Conservation (phyloP, 2,329 filamentous ascomycete species). For the Phaeosphaeriaceae sp. region DNA sequence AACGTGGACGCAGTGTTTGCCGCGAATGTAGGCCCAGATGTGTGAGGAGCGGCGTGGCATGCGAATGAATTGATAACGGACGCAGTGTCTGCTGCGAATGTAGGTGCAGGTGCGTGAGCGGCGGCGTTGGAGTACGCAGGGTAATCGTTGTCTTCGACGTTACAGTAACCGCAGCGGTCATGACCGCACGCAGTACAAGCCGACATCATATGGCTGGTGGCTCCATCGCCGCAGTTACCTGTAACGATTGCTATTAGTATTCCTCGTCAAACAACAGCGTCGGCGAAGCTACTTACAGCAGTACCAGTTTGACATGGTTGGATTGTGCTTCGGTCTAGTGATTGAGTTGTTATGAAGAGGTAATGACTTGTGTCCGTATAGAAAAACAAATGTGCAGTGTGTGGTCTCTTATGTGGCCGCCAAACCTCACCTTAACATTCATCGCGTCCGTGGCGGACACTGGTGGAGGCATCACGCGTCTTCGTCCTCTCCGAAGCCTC, state of each 20-base stretch:
- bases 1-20: no score
- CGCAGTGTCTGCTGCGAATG: no score
- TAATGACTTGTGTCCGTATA: background rate
- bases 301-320: background rate
- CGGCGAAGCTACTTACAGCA: background rate
- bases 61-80: no score
- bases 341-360: background rate
- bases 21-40: background rate
- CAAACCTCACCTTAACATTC: background rate
- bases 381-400: background rate
- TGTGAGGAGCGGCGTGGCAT: background rate
- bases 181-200: background rate
- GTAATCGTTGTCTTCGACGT: background rate
- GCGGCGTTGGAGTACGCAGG: no score
- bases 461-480: background rate
- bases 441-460: background rate
- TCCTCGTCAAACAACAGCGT: background rate
- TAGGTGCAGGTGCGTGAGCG: no score
- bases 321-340: background rate
- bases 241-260: background rate
- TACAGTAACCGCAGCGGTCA: background rate
- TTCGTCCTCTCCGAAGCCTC: background rate
- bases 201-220: background rate
- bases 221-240: background rate
- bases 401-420: background rate